Evolutionary conservation across 2,329 filamentous ascomycete genomes (phyloP).

Genomic region (Aspergillus thermomutatus): DNA sequence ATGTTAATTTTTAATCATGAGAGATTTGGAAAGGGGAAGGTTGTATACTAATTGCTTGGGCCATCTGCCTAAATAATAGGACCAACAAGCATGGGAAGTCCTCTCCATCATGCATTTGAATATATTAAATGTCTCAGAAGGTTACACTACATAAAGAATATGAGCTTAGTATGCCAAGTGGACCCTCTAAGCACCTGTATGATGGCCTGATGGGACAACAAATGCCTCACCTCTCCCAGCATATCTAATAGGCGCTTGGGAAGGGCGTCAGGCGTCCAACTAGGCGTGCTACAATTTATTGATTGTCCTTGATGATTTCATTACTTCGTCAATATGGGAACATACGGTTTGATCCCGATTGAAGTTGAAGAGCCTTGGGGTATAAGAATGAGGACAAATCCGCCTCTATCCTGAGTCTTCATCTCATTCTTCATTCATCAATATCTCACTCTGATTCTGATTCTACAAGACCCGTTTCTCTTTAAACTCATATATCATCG

Average conservation of each 20-base stretch:
- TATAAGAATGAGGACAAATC: neutral
- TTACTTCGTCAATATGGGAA: neutral
- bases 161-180: neutral
- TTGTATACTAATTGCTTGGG: neutral
- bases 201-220: neutral
- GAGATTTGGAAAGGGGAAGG: neutral
- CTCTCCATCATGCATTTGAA: neutral
- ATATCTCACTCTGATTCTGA: neutral
- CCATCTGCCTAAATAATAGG: neutral
- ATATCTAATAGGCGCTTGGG: neutral
- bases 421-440: neutral
- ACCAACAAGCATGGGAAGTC: neutral
- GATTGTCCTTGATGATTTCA: neutral
- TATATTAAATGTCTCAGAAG: neutral
- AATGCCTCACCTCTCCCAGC: neutral
- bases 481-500: neutral
- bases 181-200: neutral
- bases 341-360: neutral
- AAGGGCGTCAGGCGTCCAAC: neutral
- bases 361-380: neutral
- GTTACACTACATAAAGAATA: neutral
- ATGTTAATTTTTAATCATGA: neutral
- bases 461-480: neutral
- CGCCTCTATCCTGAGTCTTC: neutral
- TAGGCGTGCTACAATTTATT: neutral